Base-by-base conservation (phyloP, 768 basidiomycete species). In the Xerocomus brunneocitrinus region DNA sequence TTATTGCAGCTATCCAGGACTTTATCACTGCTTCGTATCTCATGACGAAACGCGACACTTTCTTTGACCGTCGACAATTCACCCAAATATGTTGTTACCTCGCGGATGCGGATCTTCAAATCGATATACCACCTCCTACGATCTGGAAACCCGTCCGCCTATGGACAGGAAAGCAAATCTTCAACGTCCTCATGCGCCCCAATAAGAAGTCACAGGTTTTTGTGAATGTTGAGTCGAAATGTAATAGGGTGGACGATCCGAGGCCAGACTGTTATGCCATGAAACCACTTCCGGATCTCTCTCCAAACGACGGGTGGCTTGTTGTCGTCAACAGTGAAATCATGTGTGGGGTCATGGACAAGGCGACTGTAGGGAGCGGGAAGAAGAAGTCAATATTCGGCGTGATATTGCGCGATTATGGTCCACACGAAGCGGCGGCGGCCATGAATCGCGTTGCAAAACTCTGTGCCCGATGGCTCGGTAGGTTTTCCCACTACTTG, bases 351-450 rank as follows among this genome's bases (percentile, higher is more conserved):
- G 90, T 93, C 14, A 95, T 98, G 86, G 97, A 99, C 74, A 99
- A 99, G 73, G 90, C 91, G 14, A 98, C 93, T 0, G 87, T 98
- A 4, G 97, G 97, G 50, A 89, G 91, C 61, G 97, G 97, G 49
- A 99, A 99, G 81, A 98, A 99, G 78, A 98, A 98, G 67, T 97
- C 94, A 2, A 92, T 99, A 40, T 99, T 98, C 65, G 95, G 95
- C 58, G 91, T 98, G 41, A 98, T 99, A 61, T 81, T 98, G 74
- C 79, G 95, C 53, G 97, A 99, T 71, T 98, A 97, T 68, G 97
- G 97, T 5, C 82, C 92, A 7, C 85, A 95, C 60, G 95, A 92
- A 68, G 97, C 97, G 0, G 92, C 95, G 0, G 78, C 81, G 25
- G 95, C 94, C 10, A 99, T 99, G 97, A 93, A 93, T 69, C 83